Conservation (phyloP, 2,329 filamentous ascomycete genomes). For the Venturia aucupariae region DNA sequence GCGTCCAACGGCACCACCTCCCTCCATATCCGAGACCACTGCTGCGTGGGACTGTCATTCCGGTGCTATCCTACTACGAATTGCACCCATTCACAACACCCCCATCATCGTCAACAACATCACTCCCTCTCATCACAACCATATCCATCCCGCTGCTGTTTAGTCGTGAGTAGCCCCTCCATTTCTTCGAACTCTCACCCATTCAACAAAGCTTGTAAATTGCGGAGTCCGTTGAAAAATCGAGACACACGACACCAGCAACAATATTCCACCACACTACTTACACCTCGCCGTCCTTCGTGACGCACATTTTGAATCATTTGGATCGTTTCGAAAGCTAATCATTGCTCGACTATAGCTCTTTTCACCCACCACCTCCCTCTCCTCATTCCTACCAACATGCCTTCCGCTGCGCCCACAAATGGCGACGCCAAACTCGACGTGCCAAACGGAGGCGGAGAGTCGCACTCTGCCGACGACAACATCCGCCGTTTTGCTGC, state of each 20-base stretch:
- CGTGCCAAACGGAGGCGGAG: slow-evolving; percentile 23
- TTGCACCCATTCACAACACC: not conserved
- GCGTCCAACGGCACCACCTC: not conserved
- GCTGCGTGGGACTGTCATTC: not conserved
- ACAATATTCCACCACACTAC: not conserved
- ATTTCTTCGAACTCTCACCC: not conserved
- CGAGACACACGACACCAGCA: not conserved
- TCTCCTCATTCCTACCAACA: slow-evolving; percentile 22
- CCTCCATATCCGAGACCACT: not conserved
- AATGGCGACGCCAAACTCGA: slow-evolving; percentile 24
- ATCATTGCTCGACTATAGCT: not conserved
- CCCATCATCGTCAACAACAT: not conserved
- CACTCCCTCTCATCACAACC: not conserved
- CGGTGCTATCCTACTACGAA: not conserved
- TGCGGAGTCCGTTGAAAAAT: not conserved
- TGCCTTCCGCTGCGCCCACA: slow-evolving; percentile 35
- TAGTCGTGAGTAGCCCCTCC: not conserved
- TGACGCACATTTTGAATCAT: not conserved
- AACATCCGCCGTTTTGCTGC: slow-evolving; percentile 96
- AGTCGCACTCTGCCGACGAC: slow-evolving; percentile 72
- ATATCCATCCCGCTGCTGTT: not conserved
- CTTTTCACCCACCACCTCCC: not conserved
- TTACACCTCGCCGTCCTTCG: not conserved
- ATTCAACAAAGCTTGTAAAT: not conserved
- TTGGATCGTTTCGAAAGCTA: not conserved